Conservation (phyloP, 805 yeast species). For the Candida hispaniensis region DNA sequence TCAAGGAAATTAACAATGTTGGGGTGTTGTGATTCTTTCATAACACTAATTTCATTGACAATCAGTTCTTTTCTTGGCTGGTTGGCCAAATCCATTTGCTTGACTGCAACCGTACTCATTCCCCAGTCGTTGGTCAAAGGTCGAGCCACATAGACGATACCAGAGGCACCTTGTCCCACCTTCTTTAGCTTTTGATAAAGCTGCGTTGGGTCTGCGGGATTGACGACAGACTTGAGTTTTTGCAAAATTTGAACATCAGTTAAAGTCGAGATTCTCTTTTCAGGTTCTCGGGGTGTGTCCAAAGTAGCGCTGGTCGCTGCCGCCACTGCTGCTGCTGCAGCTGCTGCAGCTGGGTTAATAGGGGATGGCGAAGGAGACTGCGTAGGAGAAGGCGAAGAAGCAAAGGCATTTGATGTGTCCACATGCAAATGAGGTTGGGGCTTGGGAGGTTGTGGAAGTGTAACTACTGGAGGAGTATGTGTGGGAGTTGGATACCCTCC, state of each 20-base stretch:
- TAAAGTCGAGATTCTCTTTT: conserved; percentile 49
- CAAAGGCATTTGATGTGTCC: too few relatives aligned
- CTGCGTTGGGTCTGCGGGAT: conserved; percentile 76
- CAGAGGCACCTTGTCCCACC: conserved; percentile 97
- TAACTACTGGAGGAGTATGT: too few relatives aligned
- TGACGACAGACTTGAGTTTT: conserved; percentile 71
- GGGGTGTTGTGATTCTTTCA: conserved; percentile 82
- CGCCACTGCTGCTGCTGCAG: conserved; percentile 36
- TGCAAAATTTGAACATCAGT: conserved; percentile 83
- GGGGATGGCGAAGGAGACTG: conserved; percentile 1
- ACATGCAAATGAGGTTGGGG: too few relatives aligned
- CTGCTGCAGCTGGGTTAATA: conserved; percentile 14
- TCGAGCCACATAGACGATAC: conserved; percentile 88
- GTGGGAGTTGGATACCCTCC: too few relatives aligned
- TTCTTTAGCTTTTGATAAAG: conserved; percentile 45
- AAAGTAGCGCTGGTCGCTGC: conserved; percentile 25
- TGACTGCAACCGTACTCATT: conserved; percentile 64
- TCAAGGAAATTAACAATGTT: conserved; percentile 93
- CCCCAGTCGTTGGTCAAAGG: conserved; percentile 30
- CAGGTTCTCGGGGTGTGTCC: conserved; percentile 23
- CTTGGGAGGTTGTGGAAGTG: too few relatives aligned
- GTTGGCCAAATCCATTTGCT: conserved; percentile 88
- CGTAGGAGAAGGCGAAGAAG: conserved; percentile 7
- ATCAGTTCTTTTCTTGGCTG: conserved; percentile 95
- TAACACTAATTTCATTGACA: conserved; percentile 88